Evolutionary conservation across 169 alveolate species (phyloP).

Genomic region (Plasmodium coatneyi): DNA sequence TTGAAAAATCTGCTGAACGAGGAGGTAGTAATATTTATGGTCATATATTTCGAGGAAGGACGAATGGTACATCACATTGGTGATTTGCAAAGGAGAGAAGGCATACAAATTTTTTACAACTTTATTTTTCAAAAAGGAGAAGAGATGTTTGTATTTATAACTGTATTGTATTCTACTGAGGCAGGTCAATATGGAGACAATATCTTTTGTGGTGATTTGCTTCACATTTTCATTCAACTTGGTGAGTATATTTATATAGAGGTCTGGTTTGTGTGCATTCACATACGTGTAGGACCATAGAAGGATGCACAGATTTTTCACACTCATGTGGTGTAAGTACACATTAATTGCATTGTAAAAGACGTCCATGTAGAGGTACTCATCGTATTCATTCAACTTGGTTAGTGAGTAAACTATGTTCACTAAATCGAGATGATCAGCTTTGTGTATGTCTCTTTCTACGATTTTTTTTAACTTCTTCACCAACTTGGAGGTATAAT

Average conservation of each 20-base stretch:
- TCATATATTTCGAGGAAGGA: constrained; percentile 67
- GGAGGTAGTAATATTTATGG: constrained; percentile 61
- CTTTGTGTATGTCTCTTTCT: constrained; percentile 51
- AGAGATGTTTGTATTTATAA: constrained; percentile 63
- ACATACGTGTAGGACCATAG: constrained; percentile 69
- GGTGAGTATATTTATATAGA: constrained; percentile 53
- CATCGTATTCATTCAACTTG: constrained; percentile 72
- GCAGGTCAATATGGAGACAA: constrained; percentile 64
- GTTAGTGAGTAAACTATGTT: constrained; percentile 45
- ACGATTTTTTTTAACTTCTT: constrained; percentile 64
- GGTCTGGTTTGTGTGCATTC: constrained; percentile 45
- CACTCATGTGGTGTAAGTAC: constrained; percentile 69
- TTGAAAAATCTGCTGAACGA: constrained; percentile 56
- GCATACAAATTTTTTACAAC: constrained; percentile 64
- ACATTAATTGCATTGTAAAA: constrained; percentile 58
- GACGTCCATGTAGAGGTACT: constrained; percentile 38
- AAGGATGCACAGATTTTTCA: constrained; percentile 58
- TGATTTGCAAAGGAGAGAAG: constrained; percentile 64
- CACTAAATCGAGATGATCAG: constrained; percentile 34
- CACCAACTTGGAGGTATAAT: constrained; percentile 52
- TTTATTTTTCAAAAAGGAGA: constrained; percentile 54
- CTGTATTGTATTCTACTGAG: constrained; percentile 65
- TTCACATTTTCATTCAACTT: constrained; percentile 67
- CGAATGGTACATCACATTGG: constrained; percentile 66
- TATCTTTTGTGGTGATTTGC: constrained; percentile 57